These are phyloP conservation scores for Cryptomeria japonica DNA, from an alignment of 75 land plant genomes.

Conservation along the genomic window DNA sequence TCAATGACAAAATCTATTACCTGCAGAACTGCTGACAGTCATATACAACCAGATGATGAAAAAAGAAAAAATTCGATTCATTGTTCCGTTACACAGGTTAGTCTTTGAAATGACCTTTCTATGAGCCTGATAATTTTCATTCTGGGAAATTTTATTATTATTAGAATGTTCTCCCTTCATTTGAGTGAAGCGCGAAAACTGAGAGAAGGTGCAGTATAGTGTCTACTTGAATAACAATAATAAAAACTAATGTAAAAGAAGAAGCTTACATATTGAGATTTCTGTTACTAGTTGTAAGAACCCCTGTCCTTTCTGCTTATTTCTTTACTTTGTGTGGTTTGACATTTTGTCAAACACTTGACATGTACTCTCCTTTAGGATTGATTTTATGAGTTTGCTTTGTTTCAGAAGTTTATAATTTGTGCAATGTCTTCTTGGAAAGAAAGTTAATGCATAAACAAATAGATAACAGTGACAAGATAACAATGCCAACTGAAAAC, in stretches of 20 bases:
- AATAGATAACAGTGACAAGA: no score
- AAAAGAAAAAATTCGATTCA: neutral
- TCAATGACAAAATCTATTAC: neutral
- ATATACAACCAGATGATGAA: neutral
- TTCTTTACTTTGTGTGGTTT: no score
- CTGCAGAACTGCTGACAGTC: neutral
- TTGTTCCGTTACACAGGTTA: neutral
- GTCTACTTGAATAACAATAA: neutral
- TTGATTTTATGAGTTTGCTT: no score
- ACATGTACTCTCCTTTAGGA: no score
- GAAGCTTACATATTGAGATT: neutral
- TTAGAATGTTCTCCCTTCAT: neutral
- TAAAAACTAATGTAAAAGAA: neutral
- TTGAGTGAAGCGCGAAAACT: neutral
- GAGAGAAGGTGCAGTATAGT: neutral
- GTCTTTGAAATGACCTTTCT: constrained; percentile 3
- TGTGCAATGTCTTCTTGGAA: no score
- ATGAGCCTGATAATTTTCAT: neutral
- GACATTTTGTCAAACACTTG: no score
- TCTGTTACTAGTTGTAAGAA: neutral
- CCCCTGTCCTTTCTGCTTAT: no score
- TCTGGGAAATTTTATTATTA: neutral
- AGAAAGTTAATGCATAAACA: no score
- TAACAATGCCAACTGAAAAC: no score
- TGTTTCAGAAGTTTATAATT: no score